Evolutionary conservation across 202 grass and related monocot genomes (phyloP).

Genomic region (Panicum hallii): DNA sequence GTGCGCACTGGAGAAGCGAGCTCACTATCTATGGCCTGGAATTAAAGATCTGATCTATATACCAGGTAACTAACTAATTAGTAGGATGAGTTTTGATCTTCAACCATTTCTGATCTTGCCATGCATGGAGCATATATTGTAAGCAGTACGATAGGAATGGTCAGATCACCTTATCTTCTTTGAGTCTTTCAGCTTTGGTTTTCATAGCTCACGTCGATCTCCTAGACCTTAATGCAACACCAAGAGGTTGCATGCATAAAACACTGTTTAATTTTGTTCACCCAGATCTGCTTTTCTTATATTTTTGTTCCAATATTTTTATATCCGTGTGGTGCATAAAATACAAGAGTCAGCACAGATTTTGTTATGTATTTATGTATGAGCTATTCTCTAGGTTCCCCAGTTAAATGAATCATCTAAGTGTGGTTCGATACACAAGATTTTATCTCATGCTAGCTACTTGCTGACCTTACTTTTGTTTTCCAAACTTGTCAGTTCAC

Average conservation of each 20-base stretch:
- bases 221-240: neutral
- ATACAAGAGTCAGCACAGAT: slow-evolving; percentile 7
- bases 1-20: neutral
- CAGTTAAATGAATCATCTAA: neutral
- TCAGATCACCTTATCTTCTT: neutral
- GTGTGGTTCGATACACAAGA: neutral
- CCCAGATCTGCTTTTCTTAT: neutral
- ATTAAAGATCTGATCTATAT: slow-evolving; percentile 37
- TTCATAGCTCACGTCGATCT: slow-evolving; percentile 17
- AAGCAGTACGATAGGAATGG: neutral
- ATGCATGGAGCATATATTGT: slow-evolving; percentile 5
- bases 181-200: slow-evolving; percentile 10
- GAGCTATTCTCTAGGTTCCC: neutral
- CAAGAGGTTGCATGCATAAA: neutral
- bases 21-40: neutral
- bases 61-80: slow-evolving; percentile 36
- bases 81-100: slow-evolving; percentile 1
- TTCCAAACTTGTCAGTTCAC: neutral
- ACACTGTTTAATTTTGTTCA: neutral
- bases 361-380: slow-evolving; percentile 7
- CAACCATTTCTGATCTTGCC: slow-evolving; percentile 6
- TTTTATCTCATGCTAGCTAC: slow-evolving; percentile 1
- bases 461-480: neutral
- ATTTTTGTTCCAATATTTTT: neutral
- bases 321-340: slow-evolving; percentile 29